These are phyloP conservation scores for Penicillium sp. DNA, from an alignment of 2,329 filamentous ascomycete genomes.

Conservation along the genomic window DNA sequence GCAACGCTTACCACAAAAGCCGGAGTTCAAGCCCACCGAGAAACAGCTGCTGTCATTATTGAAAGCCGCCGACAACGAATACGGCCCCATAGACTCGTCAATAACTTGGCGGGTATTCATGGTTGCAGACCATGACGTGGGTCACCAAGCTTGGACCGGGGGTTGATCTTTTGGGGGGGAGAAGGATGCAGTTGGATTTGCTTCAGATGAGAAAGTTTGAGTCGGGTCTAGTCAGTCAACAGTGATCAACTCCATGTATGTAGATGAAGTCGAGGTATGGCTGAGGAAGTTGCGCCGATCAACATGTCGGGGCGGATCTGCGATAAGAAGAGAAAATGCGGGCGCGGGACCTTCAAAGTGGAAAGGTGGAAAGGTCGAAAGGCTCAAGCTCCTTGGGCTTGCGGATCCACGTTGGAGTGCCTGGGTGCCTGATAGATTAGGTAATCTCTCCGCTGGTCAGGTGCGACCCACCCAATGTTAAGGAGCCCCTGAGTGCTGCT, in stretches of 20 bases:
- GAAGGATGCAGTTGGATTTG: conserved; percentile 2
- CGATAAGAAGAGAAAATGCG: conserved; percentile 35
- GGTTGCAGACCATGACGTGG: conserved; percentile 32
- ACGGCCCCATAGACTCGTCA: conserved; percentile 74
- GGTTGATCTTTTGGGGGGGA: too few species aligned
- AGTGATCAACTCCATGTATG: neutral
- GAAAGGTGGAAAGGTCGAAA: too few species aligned
- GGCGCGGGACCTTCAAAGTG: conserved; percentile 15
- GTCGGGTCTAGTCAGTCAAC: neutral
- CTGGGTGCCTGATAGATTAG: conserved; percentile 24
- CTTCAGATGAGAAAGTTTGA: neutral
- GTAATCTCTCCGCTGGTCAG: conserved; percentile 33
- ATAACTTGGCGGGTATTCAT: conserved; percentile 94
- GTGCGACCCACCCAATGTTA: conserved; percentile 33
- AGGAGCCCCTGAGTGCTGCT: conserved; percentile 36
- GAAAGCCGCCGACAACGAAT: conserved; percentile 82
- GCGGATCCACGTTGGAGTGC: conserved; percentile 14
- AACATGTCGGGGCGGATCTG: conserved; percentile 19
- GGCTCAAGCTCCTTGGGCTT: too few species aligned
- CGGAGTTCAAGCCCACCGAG: conserved; percentile 82
- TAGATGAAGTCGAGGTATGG: neutral
- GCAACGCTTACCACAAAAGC: conserved; percentile 74
- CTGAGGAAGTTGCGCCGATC: neutral
- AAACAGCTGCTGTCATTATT: conserved; percentile 87
- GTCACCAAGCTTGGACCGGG: conserved; percentile 7